Evolutionary conservation across 495 filamentous ascomycete species (phyloP), one percentile per base, ranked within the genome.

Genomic region (Monascus purpureus): DNA sequence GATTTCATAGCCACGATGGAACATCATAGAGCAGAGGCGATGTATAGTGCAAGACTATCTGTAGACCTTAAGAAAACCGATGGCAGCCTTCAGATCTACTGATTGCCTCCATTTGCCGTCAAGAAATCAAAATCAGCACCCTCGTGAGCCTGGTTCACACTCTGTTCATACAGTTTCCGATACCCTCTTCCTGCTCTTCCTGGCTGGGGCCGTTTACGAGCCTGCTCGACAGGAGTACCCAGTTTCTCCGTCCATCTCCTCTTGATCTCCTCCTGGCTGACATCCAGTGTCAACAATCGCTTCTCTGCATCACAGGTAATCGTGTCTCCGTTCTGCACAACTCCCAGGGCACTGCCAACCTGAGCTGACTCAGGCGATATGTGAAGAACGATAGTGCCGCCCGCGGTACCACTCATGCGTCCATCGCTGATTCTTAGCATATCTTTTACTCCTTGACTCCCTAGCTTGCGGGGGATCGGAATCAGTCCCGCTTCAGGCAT

Each of bases 401-500:
- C 75, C 0, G 76, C 76, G 1, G 75, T 81, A 0, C 76, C 75
- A 22, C 68, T 73, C 73, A 81, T 79, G 8, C 76, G 49, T 0
- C 76, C 75, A 41, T 81, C 76, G 0, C 69, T 74, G 1, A 81
- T 47, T 0, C 76, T 55, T 24, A 81, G 47, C 76, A 81, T 81
- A 47, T 80, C 76, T 26, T 48, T 49, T 0, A 78, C 71, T 0
- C 75, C 75, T n/a, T 49, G 42, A 1, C 50, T 54, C 0, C 65
- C 72, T 5, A 80, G 55, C 36, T 75, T 77, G 19, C 70, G 61
- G 17, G 75, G 75, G 8, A 79, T 77, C 1, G 74, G 75, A 8
- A 79, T 63, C 3, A 78, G 41, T 6, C 73, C 73, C 12, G 73
- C 73, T 50, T 80, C 75, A 3, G 75, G 75, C 75, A 79, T 80